Base-by-base conservation (phyloP, 495 filamentous ascomycete species). In the Hamigera avellanea region DNA sequence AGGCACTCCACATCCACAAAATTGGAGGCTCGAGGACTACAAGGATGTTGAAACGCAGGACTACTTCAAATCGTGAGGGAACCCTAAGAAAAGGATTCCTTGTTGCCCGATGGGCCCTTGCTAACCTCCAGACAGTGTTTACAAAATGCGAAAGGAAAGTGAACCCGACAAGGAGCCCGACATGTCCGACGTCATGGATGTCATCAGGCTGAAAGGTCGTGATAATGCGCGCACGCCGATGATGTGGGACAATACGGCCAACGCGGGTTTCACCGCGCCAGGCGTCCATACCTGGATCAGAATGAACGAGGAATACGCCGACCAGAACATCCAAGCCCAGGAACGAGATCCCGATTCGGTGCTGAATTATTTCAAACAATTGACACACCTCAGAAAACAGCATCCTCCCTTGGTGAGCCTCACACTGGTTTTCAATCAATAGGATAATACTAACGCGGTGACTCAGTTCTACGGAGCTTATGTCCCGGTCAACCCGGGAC, bases 41-140 rank as follows among this genome's bases (percentile, higher is more conserved):
- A 64, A 72, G 31, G 79, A 82, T 48, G 60, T 81, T 25, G 79
- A 80, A 44, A 64, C 68, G 8, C 48, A 70, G n/a, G 72, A 72
- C 42, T 74, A 70, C 35, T 76, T 66, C 52, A 53, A 62, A 19
- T 53, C 59, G 36, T 62, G 33, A 42, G 44, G n/a, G n/a, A n/a
- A n/a, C n/a, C n/a, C n/a, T 26, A 3, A 12, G 9, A 15, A 8
- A 8, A 15, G 17, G 8, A 35, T n/a, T 9, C 19, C 21, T 13
- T 12, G 6, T 23, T 16, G 3, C 32, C 14, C 3, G n/a, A n/a
- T n/a, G n/a, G n/a, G n/a, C n/a, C n/a, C n/a, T n/a, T n/a, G n/a
- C n/a, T n/a, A n/a, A n/a, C n/a, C 28, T 32, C 33, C 25, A n/a
- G n/a, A n/a, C n/a, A 30, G 28, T 4, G 14, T 30, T 10, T 32